Conservation (phyloP, 306 rosid species). For the Gynostemma pentaphyllum region DNA sequence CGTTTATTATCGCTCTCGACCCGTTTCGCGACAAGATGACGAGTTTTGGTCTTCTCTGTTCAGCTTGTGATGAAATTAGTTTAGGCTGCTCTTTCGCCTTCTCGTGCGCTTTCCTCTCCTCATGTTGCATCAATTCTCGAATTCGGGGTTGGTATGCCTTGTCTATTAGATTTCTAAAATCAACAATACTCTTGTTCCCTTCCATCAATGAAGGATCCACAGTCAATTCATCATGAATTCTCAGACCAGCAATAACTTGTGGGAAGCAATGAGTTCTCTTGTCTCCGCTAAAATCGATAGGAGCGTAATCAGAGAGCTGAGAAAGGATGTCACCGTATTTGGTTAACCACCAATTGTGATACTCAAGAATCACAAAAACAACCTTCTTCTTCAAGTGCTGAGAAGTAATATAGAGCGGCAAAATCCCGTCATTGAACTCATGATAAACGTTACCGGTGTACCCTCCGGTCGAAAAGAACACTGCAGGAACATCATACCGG, state of each 20-base stretch:
- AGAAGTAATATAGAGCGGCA: slow-evolving; percentile 75
- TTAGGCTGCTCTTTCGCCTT: slow-evolving; percentile 11
- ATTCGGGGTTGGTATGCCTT: slow-evolving; percentile 72
- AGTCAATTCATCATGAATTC: slow-evolving; percentile 67
- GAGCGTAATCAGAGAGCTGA: slow-evolving; percentile 52
- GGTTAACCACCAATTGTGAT: slow-evolving; percentile 78
- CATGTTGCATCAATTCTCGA: slow-evolving; percentile 33
- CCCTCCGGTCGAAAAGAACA: slow-evolving; percentile 94
- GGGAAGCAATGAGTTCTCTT: slow-evolving; percentile 76
- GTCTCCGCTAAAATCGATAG: slow-evolving; percentile 46
- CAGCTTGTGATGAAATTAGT: slow-evolving; percentile 9
- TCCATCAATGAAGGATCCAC: slow-evolving; percentile 57
- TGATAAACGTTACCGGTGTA: slow-evolving; percentile 92
- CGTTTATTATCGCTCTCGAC: slow-evolving; percentile 64
- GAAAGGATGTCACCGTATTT: slow-evolving; percentile 77
- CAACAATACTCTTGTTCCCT: slow-evolving; percentile 44
- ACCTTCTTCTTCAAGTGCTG: slow-evolving; percentile 71
- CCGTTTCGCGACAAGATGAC: slow-evolving; percentile 60
- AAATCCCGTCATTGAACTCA: slow-evolving; percentile 90
- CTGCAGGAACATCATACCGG: slow-evolving; percentile 65
- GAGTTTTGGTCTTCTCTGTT: slow-evolving; percentile 29
- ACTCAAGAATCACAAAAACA: slow-evolving; percentile 78
- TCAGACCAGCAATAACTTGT: slow-evolving; percentile 69
- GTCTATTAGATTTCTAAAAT: slow-evolving; percentile 61
- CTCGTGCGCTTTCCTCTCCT: slow-evolving; percentile 32